phyloP scores from a whole-genome alignment of 192 early-diverging fungal species.

The Physocladia obscura region DNA sequence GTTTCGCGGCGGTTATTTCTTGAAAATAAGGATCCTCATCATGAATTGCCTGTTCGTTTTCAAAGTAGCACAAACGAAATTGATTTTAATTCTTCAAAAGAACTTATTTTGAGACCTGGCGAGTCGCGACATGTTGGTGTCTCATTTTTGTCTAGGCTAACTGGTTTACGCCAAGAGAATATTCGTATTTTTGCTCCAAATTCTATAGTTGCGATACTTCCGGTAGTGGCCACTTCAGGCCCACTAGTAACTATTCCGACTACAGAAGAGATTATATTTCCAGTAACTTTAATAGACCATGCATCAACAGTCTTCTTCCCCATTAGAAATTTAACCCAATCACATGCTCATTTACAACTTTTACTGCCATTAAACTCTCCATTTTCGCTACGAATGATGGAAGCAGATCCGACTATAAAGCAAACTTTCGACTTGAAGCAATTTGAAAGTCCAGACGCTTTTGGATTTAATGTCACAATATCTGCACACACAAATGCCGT shows the following conservation, averaged over 20 bases:
- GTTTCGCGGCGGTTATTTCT: conserved; percentile 34
- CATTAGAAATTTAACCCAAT: conserved; percentile 39
- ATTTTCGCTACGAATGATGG: conserved; percentile 39
- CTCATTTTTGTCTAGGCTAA: conserved; percentile 40
- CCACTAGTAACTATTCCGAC: conserved; percentile 46
- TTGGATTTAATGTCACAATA: conserved; percentile 39
- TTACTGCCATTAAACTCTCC: conserved; percentile 36
- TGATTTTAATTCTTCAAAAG: conserved; percentile 34
- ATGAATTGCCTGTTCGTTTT: conserved; percentile 34
- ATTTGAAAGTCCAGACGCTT: conserved; percentile 39
- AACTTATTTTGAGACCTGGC: conserved; percentile 39
- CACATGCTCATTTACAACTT: conserved; percentile 29
- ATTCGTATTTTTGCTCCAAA: conserved; percentile 43
- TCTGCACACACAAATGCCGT: conserved; percentile 39
- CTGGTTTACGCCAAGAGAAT: conserved; percentile 44
- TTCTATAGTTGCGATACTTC: conserved; percentile 19
- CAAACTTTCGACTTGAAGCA: conserved; percentile 32
- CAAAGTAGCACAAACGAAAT: conserved; percentile 45
- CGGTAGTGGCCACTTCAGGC: conserved; percentile 42
- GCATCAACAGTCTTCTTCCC: conserved; percentile 36
- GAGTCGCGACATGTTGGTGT: conserved; percentile 37
- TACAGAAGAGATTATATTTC: conserved; percentile 47
- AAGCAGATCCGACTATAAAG: conserved; percentile 16
- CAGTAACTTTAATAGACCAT: conserved; percentile 22
- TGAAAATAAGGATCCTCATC: conserved; percentile 24